Conservation (phyloP, 345 rosid species). For the Cardamine chenopodiifolia region DNA sequence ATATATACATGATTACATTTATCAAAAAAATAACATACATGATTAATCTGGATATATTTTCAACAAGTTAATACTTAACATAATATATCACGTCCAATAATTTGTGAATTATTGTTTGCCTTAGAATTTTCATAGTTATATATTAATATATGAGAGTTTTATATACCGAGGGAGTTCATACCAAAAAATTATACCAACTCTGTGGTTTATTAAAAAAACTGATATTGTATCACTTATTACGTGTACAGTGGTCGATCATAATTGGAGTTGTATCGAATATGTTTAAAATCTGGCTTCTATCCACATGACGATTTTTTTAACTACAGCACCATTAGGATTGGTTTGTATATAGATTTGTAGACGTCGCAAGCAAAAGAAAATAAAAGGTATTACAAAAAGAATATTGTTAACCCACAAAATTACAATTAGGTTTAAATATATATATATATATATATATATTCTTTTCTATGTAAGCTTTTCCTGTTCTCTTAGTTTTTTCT, state of each 20-base stretch:
- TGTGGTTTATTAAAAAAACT: neutral
- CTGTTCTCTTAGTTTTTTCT: neutral
- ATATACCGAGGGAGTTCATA: neutral
- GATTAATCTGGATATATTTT: constrained; percentile 15
- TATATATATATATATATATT: neutral
- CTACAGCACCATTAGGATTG: neutral
- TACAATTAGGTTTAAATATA: neutral
- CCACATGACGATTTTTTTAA: neutral
- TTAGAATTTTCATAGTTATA: neutral
- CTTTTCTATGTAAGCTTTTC: neutral
- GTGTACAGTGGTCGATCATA: neutral
- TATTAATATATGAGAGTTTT: neutral
- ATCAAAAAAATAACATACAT: neutral
- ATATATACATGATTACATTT: neutral
- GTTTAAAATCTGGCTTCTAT: neutral
- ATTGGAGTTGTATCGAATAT: neutral
- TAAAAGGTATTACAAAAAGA: neutral
- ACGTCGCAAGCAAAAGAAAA: neutral
- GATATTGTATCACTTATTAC: neutral
- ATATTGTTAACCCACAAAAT: neutral
- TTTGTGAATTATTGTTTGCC: constrained; percentile 11
- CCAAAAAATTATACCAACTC: neutral
- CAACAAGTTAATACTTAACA: neutral
- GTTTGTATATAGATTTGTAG: neutral
- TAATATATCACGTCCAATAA: constrained; percentile 20